Base-by-base conservation (phyloP, 768 basidiomycete genomes). In the Astraeus odoratus region DNA sequence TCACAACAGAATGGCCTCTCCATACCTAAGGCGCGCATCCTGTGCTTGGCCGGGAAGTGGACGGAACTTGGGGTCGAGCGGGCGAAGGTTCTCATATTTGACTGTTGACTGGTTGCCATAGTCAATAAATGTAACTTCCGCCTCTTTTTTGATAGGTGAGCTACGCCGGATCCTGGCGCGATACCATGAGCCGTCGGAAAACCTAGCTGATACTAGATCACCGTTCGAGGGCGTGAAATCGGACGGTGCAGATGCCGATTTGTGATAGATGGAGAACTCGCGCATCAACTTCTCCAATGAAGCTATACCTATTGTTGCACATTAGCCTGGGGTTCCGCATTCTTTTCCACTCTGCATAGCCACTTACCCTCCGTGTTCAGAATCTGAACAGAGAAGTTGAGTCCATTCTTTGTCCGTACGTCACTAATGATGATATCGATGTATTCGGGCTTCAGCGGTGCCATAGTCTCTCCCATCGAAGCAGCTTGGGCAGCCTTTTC, bases 121-220 rank as follows among this genome's bases (percentile, higher is more conserved):
- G 61, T 90, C 86, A 54, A 97, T 94, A 68, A 97, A 97, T 7
- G 84, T 83, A 26, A 99, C 84, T 61, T 96, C 90, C 5, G 91
- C 93, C 65, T 96, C 91, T 60, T 86, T 92, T 68, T 94, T 96
- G 33, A 88, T 55, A 4, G 89, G 80, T 36, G 90, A 94, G n/a
- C 79, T 69, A 18, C 88, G 77, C 42, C 86, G 85, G 49, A 97
- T 83, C 68, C 82, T 88, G 35, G 95, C 95, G 42, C 95, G 86
- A 66, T 98, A 97, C 96, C 95, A 99, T 39, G 83, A 72, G 7
- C 89, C 89, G 57, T 96, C 87, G 39, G 86, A 87, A 67, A 97
- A 97, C 59, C 92, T 92, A 15, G 93, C 95, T 10, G 90, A 91
- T 15, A 99, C 89, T 22, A 97, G 72, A 46, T 97, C 93, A 7